These are phyloP conservation scores for Auxenochlorella pyrenoidosa DNA, from an alignment of 139 green algal species.

Conservation along the genomic window DNA sequence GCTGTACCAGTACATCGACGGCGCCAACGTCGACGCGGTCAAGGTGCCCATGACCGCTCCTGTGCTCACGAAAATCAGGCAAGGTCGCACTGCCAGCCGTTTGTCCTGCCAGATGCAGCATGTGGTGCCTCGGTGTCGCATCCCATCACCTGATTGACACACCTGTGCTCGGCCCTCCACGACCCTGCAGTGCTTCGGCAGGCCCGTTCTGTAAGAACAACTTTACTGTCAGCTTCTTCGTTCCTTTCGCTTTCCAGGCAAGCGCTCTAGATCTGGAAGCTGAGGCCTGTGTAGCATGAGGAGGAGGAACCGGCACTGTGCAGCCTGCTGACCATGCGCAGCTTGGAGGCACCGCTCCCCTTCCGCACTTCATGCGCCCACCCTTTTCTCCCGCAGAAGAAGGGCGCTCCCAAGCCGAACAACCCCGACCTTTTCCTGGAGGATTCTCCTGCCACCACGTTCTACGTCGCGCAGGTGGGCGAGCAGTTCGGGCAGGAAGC, in stretches of 20 bases:
- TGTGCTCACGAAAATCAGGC: slow-evolving; percentile 31
- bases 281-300: no score
- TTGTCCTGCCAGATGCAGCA: no score
- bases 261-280: no score
- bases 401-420: slow-evolving; percentile 57
- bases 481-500: no score
- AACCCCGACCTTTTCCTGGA: slow-evolving; percentile 61
- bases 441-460: slow-evolving; percentile 27
- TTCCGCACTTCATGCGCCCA: no score
- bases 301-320: no score
- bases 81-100: no score
- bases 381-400: slow-evolving; percentile 34
- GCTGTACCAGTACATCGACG: slow-evolving; percentile 72
- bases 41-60: slow-evolving; percentile 82
- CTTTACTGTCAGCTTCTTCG: slow-evolving; percentile 82
- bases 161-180: background rate
- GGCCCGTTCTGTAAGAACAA: slow-evolving; percentile 45
- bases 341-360: no score
- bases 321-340: no score
- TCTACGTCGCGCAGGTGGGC: slow-evolving; percentile 60
- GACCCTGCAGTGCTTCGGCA: background rate
- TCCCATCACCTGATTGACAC: no score
- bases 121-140: background rate
- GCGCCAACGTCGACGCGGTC: slow-evolving; percentile 60
- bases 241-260: slow-evolving; percentile 74